These are phyloP conservation scores for Trichoderma sp. DNA, from an alignment of 2,329 filamentous ascomycete genomes.

Conservation along the genomic window DNA sequence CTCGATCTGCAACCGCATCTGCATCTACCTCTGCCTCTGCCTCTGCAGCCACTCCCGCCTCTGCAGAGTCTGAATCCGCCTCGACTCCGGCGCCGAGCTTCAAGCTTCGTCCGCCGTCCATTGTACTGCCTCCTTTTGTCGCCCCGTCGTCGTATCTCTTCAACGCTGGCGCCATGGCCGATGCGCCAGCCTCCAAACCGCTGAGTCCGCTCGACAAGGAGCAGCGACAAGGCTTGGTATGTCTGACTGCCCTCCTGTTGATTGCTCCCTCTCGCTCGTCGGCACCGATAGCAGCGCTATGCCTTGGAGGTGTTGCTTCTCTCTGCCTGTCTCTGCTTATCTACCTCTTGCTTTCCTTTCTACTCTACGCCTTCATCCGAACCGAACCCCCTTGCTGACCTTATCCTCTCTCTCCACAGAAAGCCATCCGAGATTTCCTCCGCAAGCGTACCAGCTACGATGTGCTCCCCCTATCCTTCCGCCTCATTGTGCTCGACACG, in stretches of 20 bases:
- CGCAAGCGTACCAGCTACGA: slow-evolving; percentile 97
- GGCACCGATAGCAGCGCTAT: background rate
- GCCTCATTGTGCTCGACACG: slow-evolving; percentile 93
- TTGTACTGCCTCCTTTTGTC: slow-evolving; percentile 51
- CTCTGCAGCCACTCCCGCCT: background rate
- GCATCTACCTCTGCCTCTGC: background rate
- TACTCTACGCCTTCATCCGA: background rate
- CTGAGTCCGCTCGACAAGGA: slow-evolving; percentile 67
- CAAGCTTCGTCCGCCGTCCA: slow-evolving; percentile 7
- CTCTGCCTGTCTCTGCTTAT: background rate
- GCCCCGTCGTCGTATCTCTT: slow-evolving; percentile 58
- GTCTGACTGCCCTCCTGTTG: slow-evolving; percentile 29
- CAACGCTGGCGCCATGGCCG: slow-evolving; percentile 36
- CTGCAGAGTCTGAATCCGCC: background rate
- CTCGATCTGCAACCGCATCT: background rate
- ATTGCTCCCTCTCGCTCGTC: background rate
- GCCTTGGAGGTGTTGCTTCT: background rate
- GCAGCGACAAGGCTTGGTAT: slow-evolving; percentile 74
- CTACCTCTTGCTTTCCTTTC: background rate
- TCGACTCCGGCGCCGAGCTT: slow-evolving; percentile 20
- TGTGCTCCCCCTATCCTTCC: slow-evolving; percentile 91
- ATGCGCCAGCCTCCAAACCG: slow-evolving; percentile 24
- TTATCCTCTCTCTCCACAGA: slow-evolving; percentile 49
- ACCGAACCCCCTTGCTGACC: background rate
- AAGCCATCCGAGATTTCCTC: slow-evolving; percentile 90